Base-by-base conservation (phyloP, 805 yeast genomes). In the Clavispora vitiphila region DNA sequence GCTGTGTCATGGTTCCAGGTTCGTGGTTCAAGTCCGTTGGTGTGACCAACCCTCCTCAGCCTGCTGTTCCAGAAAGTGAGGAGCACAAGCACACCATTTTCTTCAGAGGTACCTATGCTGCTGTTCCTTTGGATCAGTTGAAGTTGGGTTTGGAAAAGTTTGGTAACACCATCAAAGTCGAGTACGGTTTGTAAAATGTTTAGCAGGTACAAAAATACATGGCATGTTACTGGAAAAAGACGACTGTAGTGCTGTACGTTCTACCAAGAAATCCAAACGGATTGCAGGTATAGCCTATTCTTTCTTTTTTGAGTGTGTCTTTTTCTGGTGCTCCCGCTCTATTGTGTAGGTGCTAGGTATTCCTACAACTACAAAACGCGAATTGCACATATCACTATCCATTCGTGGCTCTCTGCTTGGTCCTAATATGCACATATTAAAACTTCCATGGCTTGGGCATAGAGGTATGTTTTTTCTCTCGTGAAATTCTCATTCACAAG, bases 61-160 rank as follows among this genome's bases (percentile, higher is more conserved):
- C 73, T 23, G 56, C 57, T 20, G 38, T 71, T 32, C 68, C 71
- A 39, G 71, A 70, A 27, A 65, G 67, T 40, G 60, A 69, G n/a
- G 64, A 54, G 38, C 65, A 64, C 39, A 71, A 75, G 40, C 69
- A 72, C 46, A 58, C 60, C 39, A 51, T 84, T 49, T 85, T 85
- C 70, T 86, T 83, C 67, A 83, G 95, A 77, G 95, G 95, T 50
- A 86, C 95, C 23, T 86, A 83, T 51, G 95, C 93, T 40, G 93
- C 95, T 39, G 91, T 85, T 34, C 81, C 88, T 20, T 71, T 82
- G 51, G 87, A 81, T 42, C 64, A 74, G 46, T 71, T 86, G 51
- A 75, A 60, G 40, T 49, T 55, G 12, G 93, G 93, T 52, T 58
- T 86, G 47, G 76, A 78, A 58, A 80, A 83, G 62, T 80, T 84